Conservation (phyloP, 2,329 filamentous ascomycete genomes). For the Aspergillus fumigatiaffinis region DNA sequence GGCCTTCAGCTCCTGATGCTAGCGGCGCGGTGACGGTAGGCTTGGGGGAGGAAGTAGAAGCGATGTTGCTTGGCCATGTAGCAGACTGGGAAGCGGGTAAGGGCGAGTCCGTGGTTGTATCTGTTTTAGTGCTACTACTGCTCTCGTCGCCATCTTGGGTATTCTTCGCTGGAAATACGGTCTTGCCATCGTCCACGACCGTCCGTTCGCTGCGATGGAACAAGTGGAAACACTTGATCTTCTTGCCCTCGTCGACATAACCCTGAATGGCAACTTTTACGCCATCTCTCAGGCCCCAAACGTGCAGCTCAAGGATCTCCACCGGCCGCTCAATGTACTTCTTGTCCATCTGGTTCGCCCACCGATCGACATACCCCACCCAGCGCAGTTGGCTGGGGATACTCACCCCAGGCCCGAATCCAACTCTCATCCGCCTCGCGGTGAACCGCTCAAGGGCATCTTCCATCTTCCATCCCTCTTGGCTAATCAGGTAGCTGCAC, state of each 20-base stretch:
- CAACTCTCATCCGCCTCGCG: constrained; percentile 78
- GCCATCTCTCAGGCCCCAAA: constrained; percentile 82
- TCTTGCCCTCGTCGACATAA: constrained; percentile 82
- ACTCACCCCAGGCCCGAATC: constrained; percentile 83
- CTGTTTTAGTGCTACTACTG: not conserved
- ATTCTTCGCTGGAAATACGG: constrained; percentile 49
- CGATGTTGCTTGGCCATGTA: constrained; percentile 9
- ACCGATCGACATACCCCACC: constrained; percentile 83
- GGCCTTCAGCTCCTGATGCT: constrained; percentile 1
- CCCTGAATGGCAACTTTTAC: constrained; percentile 85
- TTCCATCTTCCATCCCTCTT: constrained; percentile 67
- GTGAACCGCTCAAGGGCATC: constrained; percentile 69
- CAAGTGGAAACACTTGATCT: constrained; percentile 76
- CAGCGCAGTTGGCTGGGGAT: constrained; percentile 90
- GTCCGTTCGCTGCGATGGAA: constrained; percentile 69
- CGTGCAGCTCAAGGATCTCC: constrained; percentile 82
- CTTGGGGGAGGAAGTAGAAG: constrained; percentile 7
- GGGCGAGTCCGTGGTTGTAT: not conserved
- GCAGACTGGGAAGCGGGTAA: constrained; percentile 13
- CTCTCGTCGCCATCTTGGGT: constrained; percentile 3
- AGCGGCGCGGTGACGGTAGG: constrained; percentile 33
- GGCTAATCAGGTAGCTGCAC: constrained; percentile 84
- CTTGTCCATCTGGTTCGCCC: constrained; percentile 68
- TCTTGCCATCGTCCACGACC: constrained; percentile 46
- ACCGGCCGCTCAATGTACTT: constrained; percentile 76